phyloP scores from a whole-genome alignment of 345 rosid species.

The Citrus sp. region DNA sequence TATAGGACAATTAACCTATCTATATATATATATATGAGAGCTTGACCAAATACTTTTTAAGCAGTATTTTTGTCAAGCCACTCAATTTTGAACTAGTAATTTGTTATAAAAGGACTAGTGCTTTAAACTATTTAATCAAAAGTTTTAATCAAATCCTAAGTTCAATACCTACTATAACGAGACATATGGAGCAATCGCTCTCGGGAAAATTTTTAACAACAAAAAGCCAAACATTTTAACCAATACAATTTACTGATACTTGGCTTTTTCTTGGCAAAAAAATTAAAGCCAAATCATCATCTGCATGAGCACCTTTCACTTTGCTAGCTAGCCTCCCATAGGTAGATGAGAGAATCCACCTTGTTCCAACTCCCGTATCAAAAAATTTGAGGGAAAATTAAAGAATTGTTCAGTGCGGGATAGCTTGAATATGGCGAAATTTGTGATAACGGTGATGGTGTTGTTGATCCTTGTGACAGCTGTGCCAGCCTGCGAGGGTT shows the following conservation, averaged over 20 bases:
- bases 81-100: too few species aligned
- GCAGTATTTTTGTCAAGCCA: too few species aligned
- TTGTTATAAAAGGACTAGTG: too few species aligned
- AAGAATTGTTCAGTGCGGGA: neutral
- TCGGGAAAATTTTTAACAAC: too few species aligned
- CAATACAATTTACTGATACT: neutral
- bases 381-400: neutral
- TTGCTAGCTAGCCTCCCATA: too few species aligned
- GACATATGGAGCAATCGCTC: neutral
- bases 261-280: neutral
- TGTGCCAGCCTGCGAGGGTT: neutral
- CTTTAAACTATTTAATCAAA: too few species aligned
- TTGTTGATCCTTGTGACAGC: neutral
- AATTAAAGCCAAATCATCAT: neutral
- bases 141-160: too few species aligned
- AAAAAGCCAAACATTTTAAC: neutral
- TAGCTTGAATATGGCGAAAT: neutral
- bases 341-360: too few species aligned
- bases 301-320: neutral
- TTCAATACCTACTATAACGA: neutral
- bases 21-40: too few species aligned
- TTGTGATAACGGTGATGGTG: neutral
- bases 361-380: neutral
- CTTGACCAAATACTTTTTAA: too few species aligned
- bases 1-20: too few species aligned